phyloP scores from a whole-genome alignment of 352 stramenopile species.

The Pilasporangium apinafurcum region DNA sequence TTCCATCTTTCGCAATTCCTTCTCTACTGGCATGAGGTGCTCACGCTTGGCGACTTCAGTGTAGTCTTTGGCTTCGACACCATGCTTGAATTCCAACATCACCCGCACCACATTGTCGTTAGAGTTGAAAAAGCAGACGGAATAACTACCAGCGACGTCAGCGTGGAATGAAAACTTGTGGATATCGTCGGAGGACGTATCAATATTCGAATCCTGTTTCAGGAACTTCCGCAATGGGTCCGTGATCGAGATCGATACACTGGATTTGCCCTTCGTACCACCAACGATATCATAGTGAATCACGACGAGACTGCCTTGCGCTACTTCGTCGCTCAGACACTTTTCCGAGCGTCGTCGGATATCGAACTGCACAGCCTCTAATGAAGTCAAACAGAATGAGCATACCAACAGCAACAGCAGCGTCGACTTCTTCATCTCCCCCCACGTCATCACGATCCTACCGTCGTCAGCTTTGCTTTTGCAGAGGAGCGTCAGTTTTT shows the following conservation, averaged over 20 bases:
- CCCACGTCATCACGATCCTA: too few species aligned
- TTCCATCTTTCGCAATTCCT: conserved; percentile 87
- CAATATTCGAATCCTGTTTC: conserved; percentile 81
- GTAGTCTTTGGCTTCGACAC: conserved; percentile 87
- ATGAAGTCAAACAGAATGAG: neutral
- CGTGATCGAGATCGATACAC: conserved; percentile 63
- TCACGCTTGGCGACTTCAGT: conserved; percentile 84
- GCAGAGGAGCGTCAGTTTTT: too few species aligned
- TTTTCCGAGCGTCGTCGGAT: conserved; percentile 61
- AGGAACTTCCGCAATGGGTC: conserved; percentile 73
- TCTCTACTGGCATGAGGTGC: conserved; percentile 86
- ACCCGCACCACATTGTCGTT: conserved; percentile 68
- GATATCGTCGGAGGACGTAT: conserved; percentile 71
- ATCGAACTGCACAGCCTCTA: conserved; percentile 74
- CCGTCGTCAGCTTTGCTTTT: neutral
- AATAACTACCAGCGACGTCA: conserved; percentile 55
- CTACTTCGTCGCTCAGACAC: conserved; percentile 82
- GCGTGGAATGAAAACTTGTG: conserved; percentile 84
- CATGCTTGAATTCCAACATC: conserved; percentile 86
- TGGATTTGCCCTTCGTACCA: conserved; percentile 52
- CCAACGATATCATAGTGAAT: conserved; percentile 82
- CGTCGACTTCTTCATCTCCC: conserved; percentile 15
- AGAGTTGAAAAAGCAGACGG: conserved; percentile 79
- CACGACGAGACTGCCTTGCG: conserved; percentile 68
- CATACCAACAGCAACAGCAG: conserved; percentile 23